Percentiles rank a stretch among this genome's conserved stretches.
These are phyloP conservation scores for Penicillium simplicissimum DNA, from an alignment of 495 filamentous ascomycete genomes.

Conservation along the genomic window DNA sequence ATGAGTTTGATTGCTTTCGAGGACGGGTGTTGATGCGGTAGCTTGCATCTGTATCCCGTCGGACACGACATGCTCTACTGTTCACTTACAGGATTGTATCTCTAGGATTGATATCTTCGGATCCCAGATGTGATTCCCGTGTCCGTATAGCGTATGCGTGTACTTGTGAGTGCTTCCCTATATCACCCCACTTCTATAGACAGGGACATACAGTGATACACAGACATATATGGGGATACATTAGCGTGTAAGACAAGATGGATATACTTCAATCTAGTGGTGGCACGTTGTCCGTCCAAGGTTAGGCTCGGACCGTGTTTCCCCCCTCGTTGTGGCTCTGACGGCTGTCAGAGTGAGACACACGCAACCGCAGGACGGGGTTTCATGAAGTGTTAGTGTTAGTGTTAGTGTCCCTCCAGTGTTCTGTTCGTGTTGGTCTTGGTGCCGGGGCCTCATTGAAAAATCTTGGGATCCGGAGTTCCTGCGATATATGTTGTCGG, in stretches of 20 bases:
- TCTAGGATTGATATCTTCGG: neutral
- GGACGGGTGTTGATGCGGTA: neutral
- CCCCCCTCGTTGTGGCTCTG: neutral
- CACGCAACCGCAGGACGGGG: neutral
- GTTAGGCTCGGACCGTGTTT: neutral
- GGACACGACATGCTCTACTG: neutral
- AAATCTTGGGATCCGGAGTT: neutral
- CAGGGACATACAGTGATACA: neutral
- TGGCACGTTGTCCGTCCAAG: neutral
- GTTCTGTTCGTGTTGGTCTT: no score
- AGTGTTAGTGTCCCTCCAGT: neutral
- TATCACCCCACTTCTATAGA: neutral
- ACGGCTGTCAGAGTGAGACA: neutral
- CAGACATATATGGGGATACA: neutral
- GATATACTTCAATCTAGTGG: neutral
- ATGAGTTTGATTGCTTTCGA: neutral
- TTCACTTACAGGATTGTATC: neutral
- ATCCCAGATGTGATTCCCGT: neutral
- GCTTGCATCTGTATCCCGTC: neutral
- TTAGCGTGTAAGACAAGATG: neutral
- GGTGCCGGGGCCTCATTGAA: neutral
- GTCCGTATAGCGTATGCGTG: neutral
- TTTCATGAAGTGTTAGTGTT: neutral
- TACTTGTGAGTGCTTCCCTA: neutral
- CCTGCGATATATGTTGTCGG: neutral